A percentile compares a stretch with the other conserved stretches of the same genome.
Conservation (phyloP, 306 rosid species). For the Arachis stenosperma region DNA sequence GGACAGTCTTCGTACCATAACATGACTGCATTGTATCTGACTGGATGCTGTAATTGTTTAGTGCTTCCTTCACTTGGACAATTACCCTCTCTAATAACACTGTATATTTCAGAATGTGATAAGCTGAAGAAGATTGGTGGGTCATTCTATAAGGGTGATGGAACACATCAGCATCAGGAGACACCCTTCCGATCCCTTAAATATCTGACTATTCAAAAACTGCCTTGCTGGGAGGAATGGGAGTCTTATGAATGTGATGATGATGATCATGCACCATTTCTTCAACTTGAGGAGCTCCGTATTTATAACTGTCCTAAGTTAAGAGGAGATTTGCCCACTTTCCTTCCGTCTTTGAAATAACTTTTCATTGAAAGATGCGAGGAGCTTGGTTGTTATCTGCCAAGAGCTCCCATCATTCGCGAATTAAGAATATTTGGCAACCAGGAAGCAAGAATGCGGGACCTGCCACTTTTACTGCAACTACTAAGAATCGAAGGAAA, state of each 20-base stretch:
- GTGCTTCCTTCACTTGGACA: neutral
- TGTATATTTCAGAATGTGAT: fast-evolving
- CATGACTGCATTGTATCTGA: neutral
- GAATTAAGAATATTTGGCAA: neutral
- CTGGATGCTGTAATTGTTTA: neutral
- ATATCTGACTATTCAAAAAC: neutral
- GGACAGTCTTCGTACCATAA: neutral
- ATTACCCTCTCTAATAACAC: neutral
- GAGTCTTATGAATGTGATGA: neutral
- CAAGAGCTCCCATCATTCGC: neutral
- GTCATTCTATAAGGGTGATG: neutral
- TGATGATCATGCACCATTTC: neutral
- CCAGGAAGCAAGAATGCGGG: neutral
- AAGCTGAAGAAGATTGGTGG: neutral
- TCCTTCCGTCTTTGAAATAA: neutral
- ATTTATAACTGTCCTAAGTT: neutral
- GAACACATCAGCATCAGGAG: neutral
- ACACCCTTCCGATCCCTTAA: neutral
- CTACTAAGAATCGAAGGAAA: too few relatives aligned
- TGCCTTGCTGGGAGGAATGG: neutral
- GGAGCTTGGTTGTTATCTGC: neutral
- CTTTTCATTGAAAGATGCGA: neutral
- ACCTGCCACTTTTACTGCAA: neutral
- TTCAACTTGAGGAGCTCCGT: neutral
- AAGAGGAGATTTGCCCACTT: neutral